Base-by-base conservation (phyloP, 1,284 basidiomycete genomes). In the Austroboletus niveus region DNA sequence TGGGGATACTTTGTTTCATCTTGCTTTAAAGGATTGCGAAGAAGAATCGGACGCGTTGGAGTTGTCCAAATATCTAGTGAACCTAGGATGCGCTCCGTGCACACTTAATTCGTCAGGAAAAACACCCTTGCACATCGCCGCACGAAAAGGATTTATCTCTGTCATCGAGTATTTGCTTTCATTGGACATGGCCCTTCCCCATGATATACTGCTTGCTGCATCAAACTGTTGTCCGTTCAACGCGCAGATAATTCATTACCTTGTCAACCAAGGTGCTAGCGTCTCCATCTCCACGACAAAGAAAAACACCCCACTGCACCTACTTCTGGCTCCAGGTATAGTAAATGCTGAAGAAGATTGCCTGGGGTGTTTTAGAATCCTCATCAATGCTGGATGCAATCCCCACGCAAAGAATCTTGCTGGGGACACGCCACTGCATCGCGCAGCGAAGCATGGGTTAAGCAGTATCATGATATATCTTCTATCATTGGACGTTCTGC, bases 151-250 rank as follows among this genome's bases (percentile, higher is more conserved):
- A 41, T 2, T 14, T 9, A 32, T 32, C 5, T 40, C 51, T 0
- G 29, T 55, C n/a, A 34, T 56, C 27, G 1, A 29, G 0, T 50
- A 58, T 20, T 4, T 55, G 2, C 40, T 55, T 17, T 56, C 55
- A 15, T 24, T 44, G 1, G 15, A 36, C 5, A 15, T 27, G 3
- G 8, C 43, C 9, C 43, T 55, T n/a, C 53, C 47, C 36, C 24
- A n/a, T 1, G 35, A 55, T 24, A 55, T 55, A 20, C 22, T 51
- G 5, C 40, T 50, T 8, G 20, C 24, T 4, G 39, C 38, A 14
- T 39, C 44, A 34, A 31, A 3, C 8, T 27, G 29, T n/a, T 2
- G 10, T 14, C 4, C 11, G 1, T 5, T 5, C 0, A 43, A 30
- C 30, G 34, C 34, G 8, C 34, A 12, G 15, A 10, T 39, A 11